Evolutionary conservation across 2,329 filamentous ascomycete genomes (phyloP).

Genomic region (Akanthomyces lecanii): DNA sequence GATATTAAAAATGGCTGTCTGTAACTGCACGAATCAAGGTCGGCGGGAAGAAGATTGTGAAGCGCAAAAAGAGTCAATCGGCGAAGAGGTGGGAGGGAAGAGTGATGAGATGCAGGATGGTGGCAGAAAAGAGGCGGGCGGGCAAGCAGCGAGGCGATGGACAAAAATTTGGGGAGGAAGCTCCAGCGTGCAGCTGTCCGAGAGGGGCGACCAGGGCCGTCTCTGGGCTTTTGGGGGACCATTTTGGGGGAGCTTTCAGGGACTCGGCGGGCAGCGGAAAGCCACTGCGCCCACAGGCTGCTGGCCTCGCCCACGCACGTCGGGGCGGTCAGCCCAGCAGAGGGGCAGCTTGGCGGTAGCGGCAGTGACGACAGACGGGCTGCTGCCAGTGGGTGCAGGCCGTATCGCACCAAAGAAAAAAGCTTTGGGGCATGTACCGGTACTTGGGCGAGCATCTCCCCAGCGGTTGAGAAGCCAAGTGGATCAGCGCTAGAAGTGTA

Average conservation of each 20-base stretch:
- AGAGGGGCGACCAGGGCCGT: slow-evolving; percentile 8
- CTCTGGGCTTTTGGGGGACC: neutral
- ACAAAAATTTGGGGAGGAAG: slow-evolving; percentile 13
- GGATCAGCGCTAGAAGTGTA: slow-evolving; percentile 14
- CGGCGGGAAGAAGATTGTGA: slow-evolving; percentile 1
- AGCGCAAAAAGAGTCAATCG: slow-evolving; percentile 13
- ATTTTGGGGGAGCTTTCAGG: slow-evolving; percentile 1
- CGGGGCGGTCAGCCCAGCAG: slow-evolving; percentile 4
- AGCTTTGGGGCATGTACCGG: slow-evolving; percentile 20
- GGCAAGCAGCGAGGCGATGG: neutral
- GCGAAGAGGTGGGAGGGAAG: slow-evolving; percentile 14
- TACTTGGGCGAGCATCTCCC: slow-evolving; percentile 16
- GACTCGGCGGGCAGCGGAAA: neutral
- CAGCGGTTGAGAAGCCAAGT: slow-evolving; percentile 20
- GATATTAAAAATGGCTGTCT: neutral
- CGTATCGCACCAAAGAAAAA: slow-evolving; percentile 15
- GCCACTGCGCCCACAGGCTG: neutral
- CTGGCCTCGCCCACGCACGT: neutral
- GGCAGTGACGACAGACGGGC: neutral
- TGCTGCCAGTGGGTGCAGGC: no score
- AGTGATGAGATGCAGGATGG: slow-evolving; percentile 11
- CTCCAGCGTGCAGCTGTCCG: slow-evolving; percentile 11
- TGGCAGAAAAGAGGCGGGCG: slow-evolving; percentile 14
- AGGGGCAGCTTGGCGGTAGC: slow-evolving; percentile 1
- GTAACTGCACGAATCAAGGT: neutral